These are phyloP conservation scores for Nicotiana noctiflora DNA, from an alignment of 257 asterid genomes.

Conservation along the genomic window DNA sequence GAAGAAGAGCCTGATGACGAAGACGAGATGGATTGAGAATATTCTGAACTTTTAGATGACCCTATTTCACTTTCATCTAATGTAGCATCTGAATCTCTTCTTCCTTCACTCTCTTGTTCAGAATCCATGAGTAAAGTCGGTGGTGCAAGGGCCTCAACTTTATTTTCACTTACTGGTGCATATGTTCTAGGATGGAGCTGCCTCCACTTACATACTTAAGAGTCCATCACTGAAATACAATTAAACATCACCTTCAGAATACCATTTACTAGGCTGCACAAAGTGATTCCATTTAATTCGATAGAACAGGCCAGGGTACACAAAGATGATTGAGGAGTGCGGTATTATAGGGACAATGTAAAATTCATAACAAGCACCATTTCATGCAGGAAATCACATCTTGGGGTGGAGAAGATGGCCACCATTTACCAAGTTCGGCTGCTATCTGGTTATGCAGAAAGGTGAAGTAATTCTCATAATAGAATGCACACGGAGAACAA, in stretches of 20 bases:
- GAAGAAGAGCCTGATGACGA: conserved; percentile 29
- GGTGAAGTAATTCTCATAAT: background rate
- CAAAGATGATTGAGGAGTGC: background rate
- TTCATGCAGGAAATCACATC: background rate
- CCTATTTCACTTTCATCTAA: conserved; percentile 10
- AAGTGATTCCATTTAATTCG: background rate
- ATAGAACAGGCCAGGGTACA: background rate
- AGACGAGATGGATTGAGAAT: conserved; percentile 25
- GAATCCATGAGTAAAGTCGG: conserved; percentile 13
- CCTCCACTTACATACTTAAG: conserved; percentile 16
- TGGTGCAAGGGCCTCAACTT: conserved; percentile 13
- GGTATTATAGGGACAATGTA: background rate
- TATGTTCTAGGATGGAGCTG: conserved; percentile 16
- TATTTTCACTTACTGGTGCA: conserved; percentile 5
- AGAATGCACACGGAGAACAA: background rate
- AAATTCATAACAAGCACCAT: background rate
- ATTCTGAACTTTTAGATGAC: conserved; percentile 21
- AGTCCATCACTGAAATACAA: conserved; percentile 33
- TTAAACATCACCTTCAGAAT: background rate
- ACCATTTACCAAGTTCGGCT: background rate
- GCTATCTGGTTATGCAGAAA: background rate
- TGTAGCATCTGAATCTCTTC: conserved; percentile 17
- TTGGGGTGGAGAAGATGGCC: background rate
- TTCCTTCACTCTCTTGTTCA: conserved; percentile 16
- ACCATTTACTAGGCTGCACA: background rate